Conservation (phyloP, 164 flowering plant genomes). For the grape (Vitis vinifera) region DNA sequence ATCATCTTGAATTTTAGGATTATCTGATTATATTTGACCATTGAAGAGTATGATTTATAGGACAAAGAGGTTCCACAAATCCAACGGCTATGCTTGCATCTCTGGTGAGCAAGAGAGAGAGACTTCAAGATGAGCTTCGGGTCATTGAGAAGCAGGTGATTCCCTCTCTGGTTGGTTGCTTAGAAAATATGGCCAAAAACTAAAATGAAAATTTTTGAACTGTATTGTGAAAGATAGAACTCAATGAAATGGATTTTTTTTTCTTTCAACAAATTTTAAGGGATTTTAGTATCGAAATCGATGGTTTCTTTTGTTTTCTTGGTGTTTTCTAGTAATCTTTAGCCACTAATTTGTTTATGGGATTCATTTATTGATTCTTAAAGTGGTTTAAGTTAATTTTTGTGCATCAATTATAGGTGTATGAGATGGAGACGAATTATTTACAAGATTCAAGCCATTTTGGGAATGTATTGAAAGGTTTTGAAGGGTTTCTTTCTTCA, state of each 20-base stretch:
- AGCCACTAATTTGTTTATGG: neutral
- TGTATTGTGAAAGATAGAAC: neutral
- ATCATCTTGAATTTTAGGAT: no score
- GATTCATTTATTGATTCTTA: neutral
- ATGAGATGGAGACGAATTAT: slow-evolving; percentile 9
- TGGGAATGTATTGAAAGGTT: slow-evolving; percentile 6
- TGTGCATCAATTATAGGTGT: neutral
- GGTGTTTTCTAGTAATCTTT: neutral
- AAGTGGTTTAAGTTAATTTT: neutral
- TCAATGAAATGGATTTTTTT: no score
- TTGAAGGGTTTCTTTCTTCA: slow-evolving; percentile 1
- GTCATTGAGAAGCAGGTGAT: neutral
- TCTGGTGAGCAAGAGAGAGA: slow-evolving; percentile 4
- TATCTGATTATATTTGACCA: no score
- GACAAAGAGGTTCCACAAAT: slow-evolving; percentile 1
- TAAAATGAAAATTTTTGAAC: neutral
- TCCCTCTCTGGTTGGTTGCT: neutral
- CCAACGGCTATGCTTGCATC: neutral
- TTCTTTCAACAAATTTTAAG: no score
- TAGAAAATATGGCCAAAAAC: neutral
- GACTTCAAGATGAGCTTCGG: neutral
- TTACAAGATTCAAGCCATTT: slow-evolving; percentile 7
- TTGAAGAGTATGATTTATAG: neutral
- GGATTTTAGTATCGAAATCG: no score
- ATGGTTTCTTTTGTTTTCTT: no score